Evolutionary conservation across 73 alveolate genomes (phyloP), one percentile per base, ranked within the genome.

Genomic region (Paramecium octaurelia): DNA sequence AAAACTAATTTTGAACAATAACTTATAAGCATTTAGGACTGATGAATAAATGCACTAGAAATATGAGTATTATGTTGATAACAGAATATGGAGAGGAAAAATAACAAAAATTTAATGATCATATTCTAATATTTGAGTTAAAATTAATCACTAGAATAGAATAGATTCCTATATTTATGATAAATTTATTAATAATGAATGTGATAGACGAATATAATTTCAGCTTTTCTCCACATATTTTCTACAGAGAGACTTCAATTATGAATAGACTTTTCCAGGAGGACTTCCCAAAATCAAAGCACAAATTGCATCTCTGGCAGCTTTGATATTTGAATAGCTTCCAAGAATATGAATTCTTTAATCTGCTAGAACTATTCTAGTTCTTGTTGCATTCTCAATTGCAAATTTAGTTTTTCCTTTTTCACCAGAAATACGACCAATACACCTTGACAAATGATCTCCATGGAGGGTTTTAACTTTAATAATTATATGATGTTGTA

Each of bases 391-490:
- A 92, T 99, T 99, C 68, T 99, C 99, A 18, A 98, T 98, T 18
- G 99, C 99, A 93, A 97, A 95, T 93, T 98, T 98, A n/a, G 99
- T 98, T 95, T 97, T 98, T 5, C 99, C 99, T 94, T 98, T 97
- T 88, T 97, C 99, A 69, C 99, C 99, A 42, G 99, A 99, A 40
- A 99, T 97, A 18, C 99, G 95, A 58, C 99, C 99, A 70, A 99
- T 99, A 85, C 99, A 98, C 94, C 99, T 94, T 5, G 99, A 96
- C 50, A 98, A 95, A 94, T 99, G 99, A 84, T 99, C 99, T 21
- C 99, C 99, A 85, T 96, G 98, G 75, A 99, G 93, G 75, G 98
- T 97, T 92, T 99, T 99, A 80, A 97, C 99, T 90, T 48, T 40
- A 8, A 12, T 35, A 4, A 11, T 50, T 1, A 9, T 35, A 20